Evolutionary conservation across 768 basidiomycete genomes (phyloP), one percentile per base, ranked within the genome.

Genomic region (Lentinula aciculospora): DNA sequence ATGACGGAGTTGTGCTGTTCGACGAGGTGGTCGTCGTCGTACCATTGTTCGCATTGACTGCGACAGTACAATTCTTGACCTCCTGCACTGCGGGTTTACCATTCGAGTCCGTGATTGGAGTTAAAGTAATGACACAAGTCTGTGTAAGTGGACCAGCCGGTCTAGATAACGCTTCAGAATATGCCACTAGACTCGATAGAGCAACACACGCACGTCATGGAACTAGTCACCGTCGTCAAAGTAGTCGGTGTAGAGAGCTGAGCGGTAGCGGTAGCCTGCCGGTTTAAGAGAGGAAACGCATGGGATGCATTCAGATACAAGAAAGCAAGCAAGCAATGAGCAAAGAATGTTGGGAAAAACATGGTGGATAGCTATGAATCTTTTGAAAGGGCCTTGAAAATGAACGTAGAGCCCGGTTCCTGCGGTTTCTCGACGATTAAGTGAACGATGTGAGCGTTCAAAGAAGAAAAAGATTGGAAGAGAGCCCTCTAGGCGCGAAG

Each of bases 101-200:
- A 61, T 77, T 70, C 3, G 68, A 65, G 62, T 76, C 80, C 51
- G 73, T 78, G 44, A 80, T 74, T 5, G 82, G 84, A 3, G 79
- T 84, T 47, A 86, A 73, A 9, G 80, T 79, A 48, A 83, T 71
- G 9, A 77, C 72, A 66, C 86, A 88, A n/a, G 77, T 83, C 71
- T 83, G 74, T 40, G 74, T 80, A 68, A 83, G 70, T 28, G 69
- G 67, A 17, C 85, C 85, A 57, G 75, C 71, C 45, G 75, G 57
- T 53, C 84, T 85, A 60, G n/a, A 51, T 63, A 56, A 63, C 50
- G 60, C n/a, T 31, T 47, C 60, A 63, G 32, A 12, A 55, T 60
- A 53, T 55, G 39, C 28, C 40, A 50, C 13, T 31, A 5, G 27
- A 51, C 45, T n/a, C 28, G 39, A 44, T 19, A 21, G 53, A 40